Evolutionary conservation across 1,139 yeast species (phyloP), one percentile per base, ranked within the genome.

Genomic region (Groenewaldozyma sp.): DNA sequence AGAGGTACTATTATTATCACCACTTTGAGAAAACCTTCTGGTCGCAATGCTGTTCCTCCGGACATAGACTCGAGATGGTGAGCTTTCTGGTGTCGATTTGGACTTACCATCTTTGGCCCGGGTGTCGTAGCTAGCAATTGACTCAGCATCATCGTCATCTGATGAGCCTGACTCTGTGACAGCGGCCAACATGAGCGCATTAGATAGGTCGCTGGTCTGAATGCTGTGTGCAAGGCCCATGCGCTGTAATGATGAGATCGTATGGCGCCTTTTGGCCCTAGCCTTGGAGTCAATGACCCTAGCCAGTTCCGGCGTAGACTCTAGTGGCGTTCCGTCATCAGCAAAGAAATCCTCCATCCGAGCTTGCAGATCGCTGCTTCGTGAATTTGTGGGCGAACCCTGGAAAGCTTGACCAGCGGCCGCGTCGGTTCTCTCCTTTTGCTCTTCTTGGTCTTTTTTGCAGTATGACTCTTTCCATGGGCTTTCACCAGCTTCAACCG

Each of bases 1-100:
- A n/a, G n/a, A n/a, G n/a, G n/a, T n/a, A 6, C 11, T 13, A 7
- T 14, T 18, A 29, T 19, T 29, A 9, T 9, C 17, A 9, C 17
- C 33, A 18, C 33, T 29, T 5, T 16, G 6, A 5, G 33, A 29
- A 22, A 7, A 11, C n/a, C 33, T 29, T 9, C 33, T 14, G 17
- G 9, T 13, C 10, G n/a, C 6, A 94, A 91, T 87, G 50, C 88
- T 65, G 48, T 87, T 95, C 56, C 88, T 88, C 47, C 91, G 65
- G 36, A 91, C 80, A 37, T 88, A 62, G 58, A 87, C 95, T 59
- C 91, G 97, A 0, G 94, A 94, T 49, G 78, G 75, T 3, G 95
- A 93, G 0, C 97, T 95, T 18, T 91, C 63, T 45, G 83, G 91
- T 55, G 84, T 82, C 61, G 88, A 88, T 1, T 82, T 72, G 11